Conservation (phyloP, 148 eudicot species). For the Amaranthus palmeri region DNA sequence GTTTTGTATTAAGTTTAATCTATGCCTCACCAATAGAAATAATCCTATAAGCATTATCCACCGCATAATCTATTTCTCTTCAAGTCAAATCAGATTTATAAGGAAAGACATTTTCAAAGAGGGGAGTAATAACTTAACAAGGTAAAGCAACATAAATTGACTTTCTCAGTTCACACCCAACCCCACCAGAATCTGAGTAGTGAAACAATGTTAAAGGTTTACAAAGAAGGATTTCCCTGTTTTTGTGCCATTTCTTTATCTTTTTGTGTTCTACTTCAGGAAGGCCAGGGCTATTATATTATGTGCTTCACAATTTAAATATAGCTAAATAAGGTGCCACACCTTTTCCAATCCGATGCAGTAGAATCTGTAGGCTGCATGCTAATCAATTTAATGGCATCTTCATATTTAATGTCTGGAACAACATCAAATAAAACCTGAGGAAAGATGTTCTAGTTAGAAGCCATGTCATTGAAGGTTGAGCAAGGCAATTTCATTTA, state of each 20-base stretch:
- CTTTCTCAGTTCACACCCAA: background rate
- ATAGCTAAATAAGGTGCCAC: background rate
- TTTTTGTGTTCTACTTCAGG: background rate
- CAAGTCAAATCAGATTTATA: background rate
- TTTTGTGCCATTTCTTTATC: background rate
- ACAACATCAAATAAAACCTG: constrained; percentile 96
- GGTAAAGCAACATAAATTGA: background rate
- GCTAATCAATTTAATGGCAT: constrained; percentile 82
- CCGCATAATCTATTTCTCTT: background rate
- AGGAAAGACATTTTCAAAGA: background rate
- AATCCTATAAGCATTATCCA: background rate
- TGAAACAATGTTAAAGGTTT: background rate
- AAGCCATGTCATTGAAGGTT: constrained; percentile 7
- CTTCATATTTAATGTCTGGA: constrained; percentile 79
- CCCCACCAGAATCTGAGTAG: background rate
- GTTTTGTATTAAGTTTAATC: background rate
- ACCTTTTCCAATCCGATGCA: constrained; percentile 89
- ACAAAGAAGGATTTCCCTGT: background rate
- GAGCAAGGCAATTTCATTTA: background rate
- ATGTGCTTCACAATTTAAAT: background rate
- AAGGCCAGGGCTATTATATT: background rate
- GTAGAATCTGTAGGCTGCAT: constrained; percentile 92
- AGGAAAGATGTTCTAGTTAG: constrained; percentile 14
- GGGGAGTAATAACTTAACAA: background rate
- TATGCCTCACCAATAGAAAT: background rate